These are phyloP conservation scores for Cucurbita maxima DNA, from an alignment of 306 rosid genomes.

Conservation along the genomic window DNA sequence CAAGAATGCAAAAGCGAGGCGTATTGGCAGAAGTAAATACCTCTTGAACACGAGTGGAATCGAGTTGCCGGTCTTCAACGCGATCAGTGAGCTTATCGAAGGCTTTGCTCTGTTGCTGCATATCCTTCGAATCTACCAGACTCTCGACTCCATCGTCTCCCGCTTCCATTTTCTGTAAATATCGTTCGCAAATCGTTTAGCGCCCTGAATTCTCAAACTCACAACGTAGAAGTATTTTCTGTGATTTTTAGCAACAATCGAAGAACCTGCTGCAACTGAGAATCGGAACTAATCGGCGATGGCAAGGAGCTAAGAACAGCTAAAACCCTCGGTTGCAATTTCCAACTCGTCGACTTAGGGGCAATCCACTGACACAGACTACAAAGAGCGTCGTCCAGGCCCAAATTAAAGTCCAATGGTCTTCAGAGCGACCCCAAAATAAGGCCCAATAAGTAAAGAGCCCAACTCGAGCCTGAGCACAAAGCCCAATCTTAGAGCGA, in stretches of 20 bases:
- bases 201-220: neutral
- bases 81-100: constrained; percentile 96
- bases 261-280: neutral
- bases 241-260: neutral
- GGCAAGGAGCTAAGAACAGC: neutral
- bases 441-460: too few relatives aligned
- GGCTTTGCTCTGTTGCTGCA: constrained; percentile 91
- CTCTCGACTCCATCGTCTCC: constrained; percentile 61
- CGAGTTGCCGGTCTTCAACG: constrained; percentile 94
- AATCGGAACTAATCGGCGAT: neutral
- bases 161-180: constrained; percentile 42
- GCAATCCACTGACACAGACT: neutral
- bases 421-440: too few relatives aligned
- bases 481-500: neutral
- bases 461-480: too few relatives aligned
- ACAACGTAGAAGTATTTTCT: neutral
- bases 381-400: neutral
- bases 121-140: constrained; percentile 60
- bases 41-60: constrained; percentile 93
- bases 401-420: neutral
- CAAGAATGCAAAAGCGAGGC: neutral
- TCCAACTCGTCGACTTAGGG: neutral
- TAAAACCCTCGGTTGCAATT: neutral
- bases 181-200: too few relatives aligned
- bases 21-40: constrained; percentile 7